These are phyloP conservation scores for Botrytis squamosa DNA, from an alignment of 2,329 filamentous ascomycete genomes.

Conservation along the genomic window DNA sequence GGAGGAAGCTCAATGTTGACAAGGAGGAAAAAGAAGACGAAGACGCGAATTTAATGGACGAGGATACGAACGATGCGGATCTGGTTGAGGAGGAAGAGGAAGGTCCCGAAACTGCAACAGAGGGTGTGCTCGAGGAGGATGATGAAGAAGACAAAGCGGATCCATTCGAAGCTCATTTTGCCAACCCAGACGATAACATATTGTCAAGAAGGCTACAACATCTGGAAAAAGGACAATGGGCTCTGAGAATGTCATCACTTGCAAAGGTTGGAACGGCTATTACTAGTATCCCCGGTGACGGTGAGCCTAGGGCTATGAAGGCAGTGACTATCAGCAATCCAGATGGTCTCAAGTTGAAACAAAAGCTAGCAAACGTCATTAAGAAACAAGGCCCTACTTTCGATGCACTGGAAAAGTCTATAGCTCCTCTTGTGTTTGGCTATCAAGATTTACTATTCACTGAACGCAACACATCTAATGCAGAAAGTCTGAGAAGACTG, in stretches of 20 bases:
- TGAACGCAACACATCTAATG: conserved; percentile 67
- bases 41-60: conserved; percentile 24
- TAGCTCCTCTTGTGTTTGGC: conserved; percentile 73
- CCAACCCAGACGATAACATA: conserved; percentile 60
- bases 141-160: conserved; percentile 59
- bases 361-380: conserved; percentile 60
- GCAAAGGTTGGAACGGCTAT: conserved; percentile 51
- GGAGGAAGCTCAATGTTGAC: conserved; percentile 52
- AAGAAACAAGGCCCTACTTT: conserved; percentile 56
- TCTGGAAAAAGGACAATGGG: conserved; percentile 52
- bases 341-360: conserved; percentile 63
- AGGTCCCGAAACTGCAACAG: conserved; percentile 42
- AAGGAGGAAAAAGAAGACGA: conserved; percentile 25
- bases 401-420: conserved; percentile 58
- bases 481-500: conserved; percentile 66
- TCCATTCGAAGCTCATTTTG: conserved; percentile 81
- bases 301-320: conserved; percentile 35
- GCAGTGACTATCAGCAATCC: conserved; percentile 38
- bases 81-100: conserved; percentile 52
- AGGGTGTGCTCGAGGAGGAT: conserved; percentile 42
- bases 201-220: conserved; percentile 55
- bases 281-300: conserved; percentile 47
- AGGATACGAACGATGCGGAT: conserved; percentile 38
- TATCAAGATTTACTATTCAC: conserved; percentile 81
- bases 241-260: conserved; percentile 44